These are phyloP conservation scores for Termitomyces sp. DNA, from an alignment of 1,284 basidiomycete genomes.

Conservation along the genomic window DNA sequence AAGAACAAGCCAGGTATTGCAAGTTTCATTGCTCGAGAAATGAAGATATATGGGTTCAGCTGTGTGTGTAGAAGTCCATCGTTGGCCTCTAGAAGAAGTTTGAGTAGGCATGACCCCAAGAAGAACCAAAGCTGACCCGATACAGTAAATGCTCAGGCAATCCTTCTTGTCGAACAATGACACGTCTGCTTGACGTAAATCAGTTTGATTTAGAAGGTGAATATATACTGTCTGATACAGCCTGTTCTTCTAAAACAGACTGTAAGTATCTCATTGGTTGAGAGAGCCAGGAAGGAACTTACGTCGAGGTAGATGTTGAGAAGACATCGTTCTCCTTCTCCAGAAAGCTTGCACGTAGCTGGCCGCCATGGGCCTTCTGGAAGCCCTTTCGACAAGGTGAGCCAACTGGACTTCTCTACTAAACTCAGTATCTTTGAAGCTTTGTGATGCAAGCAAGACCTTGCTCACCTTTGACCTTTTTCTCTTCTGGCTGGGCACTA, in stretches of 20 bases:
- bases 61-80: constrained; percentile 49
- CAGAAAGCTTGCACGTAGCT: constrained; percentile 63
- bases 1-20: constrained; percentile 68
- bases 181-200: constrained; percentile 63
- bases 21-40: constrained; percentile 53
- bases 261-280: constrained; percentile 12
- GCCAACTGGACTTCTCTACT: constrained; percentile 70
- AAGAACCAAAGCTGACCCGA: constrained; percentile 47
- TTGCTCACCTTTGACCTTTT: constrained; percentile 56
- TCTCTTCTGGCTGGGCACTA: constrained; percentile 31
- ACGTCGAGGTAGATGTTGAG: constrained; percentile 73
- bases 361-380: constrained; percentile 58
- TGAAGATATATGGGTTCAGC: constrained; percentile 69
- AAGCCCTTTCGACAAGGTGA: constrained; percentile 49
- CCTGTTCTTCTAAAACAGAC: constrained; percentile 49
- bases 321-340: constrained; percentile 61
- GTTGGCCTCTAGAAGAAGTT: constrained; percentile 44
- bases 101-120: constrained; percentile 9
- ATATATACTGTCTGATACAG: constrained; percentile 69
- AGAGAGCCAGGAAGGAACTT: constrained; percentile 21
- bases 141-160: constrained; percentile 64
- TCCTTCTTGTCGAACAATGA: constrained; percentile 70
- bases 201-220: constrained; percentile 67
- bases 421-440: neutral
- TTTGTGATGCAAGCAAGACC: neutral